Base-by-base conservation (phyloP, 2,329 filamentous ascomycete species). In the Colletotrichum sp. region DNA sequence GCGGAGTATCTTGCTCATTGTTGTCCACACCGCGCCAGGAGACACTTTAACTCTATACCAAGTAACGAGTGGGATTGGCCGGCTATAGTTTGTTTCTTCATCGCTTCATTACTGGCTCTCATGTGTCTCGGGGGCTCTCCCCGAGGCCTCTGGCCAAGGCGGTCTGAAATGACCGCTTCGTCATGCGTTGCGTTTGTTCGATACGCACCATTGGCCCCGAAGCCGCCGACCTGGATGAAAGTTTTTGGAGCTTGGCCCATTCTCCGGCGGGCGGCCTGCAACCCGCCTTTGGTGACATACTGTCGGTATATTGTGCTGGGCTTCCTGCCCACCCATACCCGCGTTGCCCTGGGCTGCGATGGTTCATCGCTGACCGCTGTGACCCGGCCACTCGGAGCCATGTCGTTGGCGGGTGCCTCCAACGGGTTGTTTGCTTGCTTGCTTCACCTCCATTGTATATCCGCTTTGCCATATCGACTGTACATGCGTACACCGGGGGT, bases 101-200 rank as follows among this genome's bases (percentile, higher is more conserved):
- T 28, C 61, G 25, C 59, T 34, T 34, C n/a, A 13, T 15, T 34
- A n/a, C 32, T 34, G n/a, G 59, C 59, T 63, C 30, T 36, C 59
- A 15, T 36, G 60, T 12, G n/a, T n/a, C 19, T 16, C 11, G 39
- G 68, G 72, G 72, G 25, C 28, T 30, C 30, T 75, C 72, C 72
- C 63, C 72, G 68, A 63, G 8, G 36, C 61, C 9, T 28, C 27
- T 36, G 19, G 36, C 32, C 39, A 32, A n/a, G 27, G 60, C 67
- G 48, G 36, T 25, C 69, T 39, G 52, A 59, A 32, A 55, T 19
- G n/a, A 25, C 34, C 32, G 57, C 44, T 60, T 34, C 9, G 8
- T 71, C 16, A 72, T 75, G 68, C 63, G 61, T 55, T 72, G 55
- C 63, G 63, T 44, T 64, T 72, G 61, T 72, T 60, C n/a, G 22